A percentile compares a stretch with the other conserved stretches of the same genome.
Conservation (phyloP, 2,329 filamentous ascomycete species). For the Lecanicillium sp. region DNA sequence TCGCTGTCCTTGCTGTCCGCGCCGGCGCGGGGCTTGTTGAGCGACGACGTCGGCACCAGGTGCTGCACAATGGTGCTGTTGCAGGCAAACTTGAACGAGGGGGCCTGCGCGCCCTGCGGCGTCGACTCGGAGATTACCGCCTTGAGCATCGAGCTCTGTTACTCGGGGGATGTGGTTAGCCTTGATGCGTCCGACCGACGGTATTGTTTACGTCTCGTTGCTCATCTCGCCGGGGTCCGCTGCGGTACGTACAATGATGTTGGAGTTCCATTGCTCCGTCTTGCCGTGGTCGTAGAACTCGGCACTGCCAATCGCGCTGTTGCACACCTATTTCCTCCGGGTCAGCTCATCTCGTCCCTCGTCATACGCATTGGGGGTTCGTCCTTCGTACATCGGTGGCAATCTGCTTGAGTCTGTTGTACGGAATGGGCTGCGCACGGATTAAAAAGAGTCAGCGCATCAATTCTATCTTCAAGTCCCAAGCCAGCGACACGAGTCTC, state of each 20-base stretch:
- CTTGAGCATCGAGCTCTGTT: constrained; percentile 67
- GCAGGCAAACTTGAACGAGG: constrained; percentile 85
- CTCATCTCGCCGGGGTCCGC: no score
- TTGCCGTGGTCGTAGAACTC: constrained; percentile 81
- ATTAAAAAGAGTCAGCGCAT: constrained; percentile 13
- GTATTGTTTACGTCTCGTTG: constrained; percentile 9
- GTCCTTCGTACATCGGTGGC: constrained; percentile 62
- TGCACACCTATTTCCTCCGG: constrained; percentile 60
- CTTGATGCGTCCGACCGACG: background rate
- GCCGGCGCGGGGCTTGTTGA: constrained; percentile 51
- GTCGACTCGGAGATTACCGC: constrained; percentile 69
- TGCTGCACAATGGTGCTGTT: constrained; percentile 99
- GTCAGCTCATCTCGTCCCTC: background rate
- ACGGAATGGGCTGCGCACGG: constrained; percentile 63
- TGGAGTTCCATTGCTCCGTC: constrained; percentile 82
- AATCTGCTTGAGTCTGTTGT: constrained; percentile 75
- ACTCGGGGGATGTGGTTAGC: background rate
- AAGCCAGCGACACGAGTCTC: background rate
- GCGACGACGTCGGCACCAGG: constrained; percentile 58
- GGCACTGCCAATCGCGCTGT: constrained; percentile 63
- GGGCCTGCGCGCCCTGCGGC: constrained; percentile 46
- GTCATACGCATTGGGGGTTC: constrained; percentile 3
- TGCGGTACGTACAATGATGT: constrained; percentile 71
- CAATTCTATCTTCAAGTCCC: no score
- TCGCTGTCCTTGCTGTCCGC: constrained; percentile 38